Evolutionary conservation across 1,139 yeast species (phyloP).

Genomic region (Zygosaccharomyces sapae): DNA sequence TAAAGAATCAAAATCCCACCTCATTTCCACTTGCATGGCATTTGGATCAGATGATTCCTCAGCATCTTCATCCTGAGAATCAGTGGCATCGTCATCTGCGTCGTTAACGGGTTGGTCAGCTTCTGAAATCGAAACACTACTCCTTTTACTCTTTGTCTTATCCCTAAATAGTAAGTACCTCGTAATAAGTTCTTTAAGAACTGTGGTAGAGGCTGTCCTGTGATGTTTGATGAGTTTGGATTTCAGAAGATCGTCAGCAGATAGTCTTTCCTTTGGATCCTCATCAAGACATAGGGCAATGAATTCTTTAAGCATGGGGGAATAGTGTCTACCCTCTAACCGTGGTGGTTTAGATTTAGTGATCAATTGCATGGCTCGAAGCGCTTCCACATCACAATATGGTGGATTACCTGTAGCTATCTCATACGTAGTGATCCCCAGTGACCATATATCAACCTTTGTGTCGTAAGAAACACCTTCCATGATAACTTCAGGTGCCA

Average conservation of each 20-base stretch:
- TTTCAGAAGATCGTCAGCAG: constrained; percentile 79
- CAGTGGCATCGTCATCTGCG: constrained; percentile 23
- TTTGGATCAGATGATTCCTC: constrained; percentile 14
- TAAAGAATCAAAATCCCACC: constrained; percentile 83
- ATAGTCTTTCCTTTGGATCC: constrained; percentile 80
- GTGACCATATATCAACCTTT: constrained; percentile 89
- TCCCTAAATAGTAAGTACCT: constrained; percentile 81
- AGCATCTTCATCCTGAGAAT: constrained; percentile 20
- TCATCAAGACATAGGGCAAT: constrained; percentile 92
- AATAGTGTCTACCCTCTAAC: constrained; percentile 82
- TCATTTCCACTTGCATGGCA: constrained; percentile 51
- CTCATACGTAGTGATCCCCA: constrained; percentile 91
- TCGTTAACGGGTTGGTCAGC: constrained; percentile 34
- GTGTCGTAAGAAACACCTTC: constrained; percentile 85
- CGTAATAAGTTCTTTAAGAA: constrained; percentile 69
- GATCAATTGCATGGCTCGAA: constrained; percentile 90
- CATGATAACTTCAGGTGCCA: constrained; percentile 98
- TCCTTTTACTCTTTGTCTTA: constrained; percentile 46
- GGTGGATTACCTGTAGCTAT: constrained; percentile 98
- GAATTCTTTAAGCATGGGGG: constrained; percentile 73
- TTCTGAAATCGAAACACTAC: constrained; percentile 39
- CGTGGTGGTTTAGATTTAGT: constrained; percentile 93
- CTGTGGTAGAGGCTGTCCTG: constrained; percentile 54
- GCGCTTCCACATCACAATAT: constrained; percentile 89
- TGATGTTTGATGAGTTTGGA: constrained; percentile 66